Percentiles rank a stretch among this genome's conserved stretches.
Conservation (phyloP, 495 filamentous ascomycete genomes). For the Xylaria bambusicola region DNA sequence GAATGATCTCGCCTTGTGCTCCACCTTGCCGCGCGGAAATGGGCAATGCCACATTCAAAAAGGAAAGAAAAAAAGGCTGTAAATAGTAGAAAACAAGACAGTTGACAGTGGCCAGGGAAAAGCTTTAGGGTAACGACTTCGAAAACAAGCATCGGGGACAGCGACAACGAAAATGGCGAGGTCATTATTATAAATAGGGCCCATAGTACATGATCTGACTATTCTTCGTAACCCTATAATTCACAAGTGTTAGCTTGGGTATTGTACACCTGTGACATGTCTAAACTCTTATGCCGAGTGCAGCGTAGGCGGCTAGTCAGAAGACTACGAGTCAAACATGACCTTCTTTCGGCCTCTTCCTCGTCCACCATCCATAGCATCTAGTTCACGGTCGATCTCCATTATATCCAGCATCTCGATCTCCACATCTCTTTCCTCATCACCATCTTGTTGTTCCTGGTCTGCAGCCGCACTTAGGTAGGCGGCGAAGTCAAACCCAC, state of each 20-base stretch:
- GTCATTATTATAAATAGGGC: background rate
- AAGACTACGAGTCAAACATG: conserved; percentile 43
- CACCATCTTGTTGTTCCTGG: conserved; percentile 45
- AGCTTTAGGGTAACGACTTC: background rate
- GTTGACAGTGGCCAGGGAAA: background rate
- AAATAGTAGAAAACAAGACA: background rate
- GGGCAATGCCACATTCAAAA: background rate
- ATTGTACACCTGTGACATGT: conserved; percentile 38
- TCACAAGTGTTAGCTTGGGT: conserved; percentile 28
- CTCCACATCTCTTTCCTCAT: conserved; percentile 51
- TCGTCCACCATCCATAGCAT: conserved; percentile 46
- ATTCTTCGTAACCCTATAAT: conserved; percentile 17
- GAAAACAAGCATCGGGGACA: background rate
- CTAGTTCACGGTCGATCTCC: conserved; percentile 56
- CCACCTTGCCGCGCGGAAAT: conserved; percentile 59
- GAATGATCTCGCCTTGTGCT: conserved; percentile 66
- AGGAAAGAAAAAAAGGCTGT: conserved; percentile 2
- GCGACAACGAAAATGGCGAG: background rate
- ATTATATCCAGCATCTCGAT: conserved; percentile 57
- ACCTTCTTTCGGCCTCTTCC: conserved; percentile 49
- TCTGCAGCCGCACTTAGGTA: conserved; percentile 46
- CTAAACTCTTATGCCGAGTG: conserved; percentile 9
- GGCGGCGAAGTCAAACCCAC: conserved; percentile 46
- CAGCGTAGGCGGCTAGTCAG: background rate
- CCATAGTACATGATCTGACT: background rate